Conservation (phyloP, 164 flowering plant genomes). For the Dillenia suffruticosa region DNA sequence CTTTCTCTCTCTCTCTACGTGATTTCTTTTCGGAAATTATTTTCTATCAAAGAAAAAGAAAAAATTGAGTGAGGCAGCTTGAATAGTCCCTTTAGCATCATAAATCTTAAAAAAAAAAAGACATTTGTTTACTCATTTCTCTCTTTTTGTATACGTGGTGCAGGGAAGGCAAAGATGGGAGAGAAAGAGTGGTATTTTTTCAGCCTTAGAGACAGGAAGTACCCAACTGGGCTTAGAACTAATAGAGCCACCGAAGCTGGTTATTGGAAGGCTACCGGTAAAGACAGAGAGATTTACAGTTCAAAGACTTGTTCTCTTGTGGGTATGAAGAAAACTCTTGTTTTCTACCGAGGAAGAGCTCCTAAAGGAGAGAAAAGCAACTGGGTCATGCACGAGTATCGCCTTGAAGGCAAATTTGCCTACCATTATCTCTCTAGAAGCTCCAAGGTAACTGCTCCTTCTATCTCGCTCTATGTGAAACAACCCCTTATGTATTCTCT, state of each 20-base stretch:
- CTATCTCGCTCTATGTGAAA: neutral
- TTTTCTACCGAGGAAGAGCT: constrained; percentile 91
- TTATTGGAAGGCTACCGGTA: constrained; percentile 98
- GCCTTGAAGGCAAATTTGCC: constrained; percentile 93
- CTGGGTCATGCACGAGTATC: constrained; percentile 99
- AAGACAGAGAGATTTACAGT: constrained; percentile 91
- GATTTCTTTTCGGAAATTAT: neutral
- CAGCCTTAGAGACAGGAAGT: constrained; percentile 79
- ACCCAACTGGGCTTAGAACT: constrained; percentile 90
- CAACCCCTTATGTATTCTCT: neutral
- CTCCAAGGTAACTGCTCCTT: constrained; percentile 58
- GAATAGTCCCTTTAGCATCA: neutral
- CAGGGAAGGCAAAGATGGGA: constrained; percentile 94
- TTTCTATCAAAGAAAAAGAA: neutral
- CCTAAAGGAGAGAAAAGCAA: constrained; percentile 96
- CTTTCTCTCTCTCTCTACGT: neutral
- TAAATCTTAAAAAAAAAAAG: neutral
- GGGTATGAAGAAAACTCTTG: constrained; percentile 98
- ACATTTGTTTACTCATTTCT: neutral
- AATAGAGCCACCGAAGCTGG: constrained; percentile 96
- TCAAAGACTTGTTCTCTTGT: constrained; percentile 64
- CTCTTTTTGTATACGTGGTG: neutral
- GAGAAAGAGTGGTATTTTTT: constrained; percentile 96
- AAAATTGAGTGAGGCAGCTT: too few relatives aligned
- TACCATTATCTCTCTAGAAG: constrained; percentile 74